Evolutionary conservation across 139 green algal genomes (phyloP).

Genomic region (Nannochloris sp.): DNA sequence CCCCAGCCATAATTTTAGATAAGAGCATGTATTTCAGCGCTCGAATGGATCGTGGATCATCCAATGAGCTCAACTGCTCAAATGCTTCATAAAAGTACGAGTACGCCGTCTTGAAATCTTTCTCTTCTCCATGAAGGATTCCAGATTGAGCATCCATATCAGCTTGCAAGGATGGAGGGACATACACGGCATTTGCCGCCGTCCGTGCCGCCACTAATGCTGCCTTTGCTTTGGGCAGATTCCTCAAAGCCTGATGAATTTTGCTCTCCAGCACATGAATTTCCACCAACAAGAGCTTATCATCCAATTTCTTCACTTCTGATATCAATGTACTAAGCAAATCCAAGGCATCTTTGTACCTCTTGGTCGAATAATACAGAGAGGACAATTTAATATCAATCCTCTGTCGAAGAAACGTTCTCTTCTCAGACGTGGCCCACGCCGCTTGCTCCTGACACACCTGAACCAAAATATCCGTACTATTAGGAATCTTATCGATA

Average conservation of each 20-base stretch:
- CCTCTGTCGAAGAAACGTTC: slow-evolving; percentile 91
- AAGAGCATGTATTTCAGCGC: slow-evolving; percentile 98
- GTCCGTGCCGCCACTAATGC: slow-evolving; percentile 88
- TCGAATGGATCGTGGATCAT: slow-evolving; percentile 67
- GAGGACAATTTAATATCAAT: slow-evolving; percentile 80
- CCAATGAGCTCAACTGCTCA: slow-evolving; percentile 68
- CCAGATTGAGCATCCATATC: slow-evolving; percentile 89
- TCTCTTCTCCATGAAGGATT: slow-evolving; percentile 90
- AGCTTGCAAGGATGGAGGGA: slow-evolving; percentile 69
- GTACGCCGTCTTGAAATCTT: slow-evolving; percentile 97
- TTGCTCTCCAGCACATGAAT: slow-evolving; percentile 93
- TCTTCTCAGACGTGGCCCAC: slow-evolving; percentile 89
- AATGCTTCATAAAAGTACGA: slow-evolving; percentile 99
- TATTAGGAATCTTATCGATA: slow-evolving; percentile 80
- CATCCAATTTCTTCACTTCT: slow-evolving; percentile 95
- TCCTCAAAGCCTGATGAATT: slow-evolving; percentile 79
- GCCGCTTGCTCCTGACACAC: slow-evolving; percentile 91
- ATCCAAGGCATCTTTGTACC: slow-evolving; percentile 67
- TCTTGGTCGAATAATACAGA: slow-evolving; percentile 68
- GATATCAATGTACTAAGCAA: slow-evolving; percentile 77
- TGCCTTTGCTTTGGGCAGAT: slow-evolving; percentile 87
- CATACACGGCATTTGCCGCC: slow-evolving; percentile 95
- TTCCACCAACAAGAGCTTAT: slow-evolving; percentile 98
- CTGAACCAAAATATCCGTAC: slow-evolving; percentile 76
- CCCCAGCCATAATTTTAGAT: slow-evolving; percentile 71